These are phyloP conservation scores for Wickerhamiella occidentalis DNA, from an alignment of 805 yeast species.

Conservation along the genomic window DNA sequence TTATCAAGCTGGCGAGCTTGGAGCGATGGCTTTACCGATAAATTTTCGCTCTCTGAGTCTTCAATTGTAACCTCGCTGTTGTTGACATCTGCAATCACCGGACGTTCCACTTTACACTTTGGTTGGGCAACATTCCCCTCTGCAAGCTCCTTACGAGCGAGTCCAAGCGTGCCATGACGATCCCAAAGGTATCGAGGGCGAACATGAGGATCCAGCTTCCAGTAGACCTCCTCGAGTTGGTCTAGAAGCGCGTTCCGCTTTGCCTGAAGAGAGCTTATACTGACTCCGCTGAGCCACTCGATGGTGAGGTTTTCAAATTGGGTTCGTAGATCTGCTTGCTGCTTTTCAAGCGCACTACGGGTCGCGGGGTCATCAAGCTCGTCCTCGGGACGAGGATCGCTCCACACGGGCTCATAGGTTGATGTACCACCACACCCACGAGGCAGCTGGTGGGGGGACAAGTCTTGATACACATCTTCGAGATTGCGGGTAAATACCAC, in stretches of 20 bases:
- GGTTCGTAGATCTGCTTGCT: conserved; percentile 44
- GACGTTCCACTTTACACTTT: not conserved
- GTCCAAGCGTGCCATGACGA: conserved; percentile 52
- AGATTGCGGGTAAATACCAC: conserved; percentile 65
- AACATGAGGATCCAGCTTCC: conserved; percentile 62
- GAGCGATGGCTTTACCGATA: too few relatives aligned
- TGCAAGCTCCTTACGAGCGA: not conserved
- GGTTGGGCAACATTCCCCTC: conserved; percentile 21
- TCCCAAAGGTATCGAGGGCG: conserved; percentile 73
- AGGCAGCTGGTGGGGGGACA: conserved; percentile 52
- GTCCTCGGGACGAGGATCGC: conserved; percentile 46
- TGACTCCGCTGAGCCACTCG: conserved; percentile 55
- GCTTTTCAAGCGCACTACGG: conserved; percentile 34
- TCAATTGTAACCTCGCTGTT: not conserved
- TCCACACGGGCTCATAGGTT: conserved; percentile 44
- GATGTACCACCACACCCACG: conserved; percentile 65
- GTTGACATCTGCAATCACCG: not conserved
- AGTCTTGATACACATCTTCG: conserved; percentile 53
- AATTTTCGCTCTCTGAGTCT: not conserved
- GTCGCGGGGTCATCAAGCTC: conserved; percentile 41
- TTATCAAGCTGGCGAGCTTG: too few relatives aligned
- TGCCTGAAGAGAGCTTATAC: conserved; percentile 26
- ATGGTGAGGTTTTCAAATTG: conserved; percentile 53
- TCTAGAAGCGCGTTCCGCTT: conserved; percentile 34
- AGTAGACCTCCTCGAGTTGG: conserved; percentile 29